These are phyloP conservation scores for Exophiala spinifera DNA, from an alignment of 2,329 filamentous ascomycete species.

Conservation along the genomic window DNA sequence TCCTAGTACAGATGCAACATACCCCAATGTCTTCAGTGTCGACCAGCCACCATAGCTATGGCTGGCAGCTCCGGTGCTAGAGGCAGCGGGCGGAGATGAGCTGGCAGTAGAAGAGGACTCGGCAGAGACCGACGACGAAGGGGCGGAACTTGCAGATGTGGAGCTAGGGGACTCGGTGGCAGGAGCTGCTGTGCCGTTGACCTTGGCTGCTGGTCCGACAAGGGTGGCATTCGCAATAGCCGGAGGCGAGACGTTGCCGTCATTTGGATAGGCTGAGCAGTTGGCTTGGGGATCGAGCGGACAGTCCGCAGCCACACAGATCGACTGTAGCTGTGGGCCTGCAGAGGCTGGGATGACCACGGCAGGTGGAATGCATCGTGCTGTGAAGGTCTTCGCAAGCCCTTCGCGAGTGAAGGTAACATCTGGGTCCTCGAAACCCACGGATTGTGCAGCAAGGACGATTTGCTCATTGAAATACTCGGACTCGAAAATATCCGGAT, in stretches of 20 bases:
- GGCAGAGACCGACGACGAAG: too few relatives aligned
- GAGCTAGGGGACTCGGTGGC: not conserved
- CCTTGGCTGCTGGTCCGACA: constrained; percentile 10
- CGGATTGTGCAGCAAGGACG: constrained; percentile 54
- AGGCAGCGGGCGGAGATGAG: constrained; percentile 6
- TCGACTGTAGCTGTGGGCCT: constrained; percentile 19
- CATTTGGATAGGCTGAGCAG: constrained; percentile 19
- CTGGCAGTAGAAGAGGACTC: not conserved
- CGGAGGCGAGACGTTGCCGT: constrained; percentile 8
- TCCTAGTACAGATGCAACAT: constrained; percentile 4
- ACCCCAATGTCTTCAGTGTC: constrained; percentile 1
- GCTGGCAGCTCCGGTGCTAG: constrained; percentile 12
- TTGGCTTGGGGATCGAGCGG: constrained; percentile 10
- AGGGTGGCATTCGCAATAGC: constrained; percentile 16
- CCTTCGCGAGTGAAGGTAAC: constrained; percentile 48
- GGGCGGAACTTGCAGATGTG: constrained; percentile 1
- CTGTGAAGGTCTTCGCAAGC: constrained; percentile 52
- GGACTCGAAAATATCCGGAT: constrained; percentile 50
- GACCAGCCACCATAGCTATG: constrained; percentile 4
- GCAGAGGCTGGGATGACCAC: constrained; percentile 24
- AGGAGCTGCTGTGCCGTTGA: constrained; percentile 8
- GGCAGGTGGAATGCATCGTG: constrained; percentile 49
- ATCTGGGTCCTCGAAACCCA: constrained; percentile 57
- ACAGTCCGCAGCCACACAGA: constrained; percentile 16
- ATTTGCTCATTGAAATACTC: constrained; percentile 56